phyloP scores from a whole-genome alignment of 176 grass and related monocot species.

The Avena sativa region DNA sequence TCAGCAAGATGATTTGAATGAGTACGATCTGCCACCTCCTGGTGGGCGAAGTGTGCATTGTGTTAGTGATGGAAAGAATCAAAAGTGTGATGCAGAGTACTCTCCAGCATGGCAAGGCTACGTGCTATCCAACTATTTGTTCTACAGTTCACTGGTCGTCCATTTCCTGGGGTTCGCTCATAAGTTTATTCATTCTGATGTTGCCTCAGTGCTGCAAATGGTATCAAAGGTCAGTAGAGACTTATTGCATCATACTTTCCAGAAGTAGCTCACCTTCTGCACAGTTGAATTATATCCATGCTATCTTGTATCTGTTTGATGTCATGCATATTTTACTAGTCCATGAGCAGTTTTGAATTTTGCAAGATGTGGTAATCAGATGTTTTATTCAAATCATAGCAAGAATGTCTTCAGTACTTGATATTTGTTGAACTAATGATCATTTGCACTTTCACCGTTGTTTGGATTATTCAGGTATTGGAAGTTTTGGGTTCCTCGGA shows the following conservation, averaged over 20 bases:
- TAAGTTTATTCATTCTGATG: slow-evolving; percentile 89
- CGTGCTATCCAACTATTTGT: slow-evolving; percentile 87
- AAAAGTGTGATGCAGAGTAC: slow-evolving; percentile 47
- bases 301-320: background rate
- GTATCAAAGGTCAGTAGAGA: slow-evolving; percentile 62
- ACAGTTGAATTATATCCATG: background rate
- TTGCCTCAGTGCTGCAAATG: slow-evolving; percentile 66
- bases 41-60: slow-evolving; percentile 34
- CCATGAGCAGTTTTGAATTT: background rate
- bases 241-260: slow-evolving; percentile 18
- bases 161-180: slow-evolving; percentile 95
- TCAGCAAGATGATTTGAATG: slow-evolving; percentile 58
- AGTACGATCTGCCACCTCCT: slow-evolving; percentile 46
- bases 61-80: slow-evolving; percentile 29
- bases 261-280: background rate
- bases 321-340: background rate
- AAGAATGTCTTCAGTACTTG: background rate
- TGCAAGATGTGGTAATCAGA: background rate
- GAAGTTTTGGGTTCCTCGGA: slow-evolving; percentile 64
- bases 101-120: slow-evolving; percentile 61
- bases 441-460: slow-evolving; percentile 16
- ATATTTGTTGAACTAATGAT: slow-evolving; percentile 7
- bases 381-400: background rate
- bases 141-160: slow-evolving; percentile 87
- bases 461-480: slow-evolving; percentile 61